Conservation (phyloP, 306 rosid species). For the Albizia julibrissin region DNA sequence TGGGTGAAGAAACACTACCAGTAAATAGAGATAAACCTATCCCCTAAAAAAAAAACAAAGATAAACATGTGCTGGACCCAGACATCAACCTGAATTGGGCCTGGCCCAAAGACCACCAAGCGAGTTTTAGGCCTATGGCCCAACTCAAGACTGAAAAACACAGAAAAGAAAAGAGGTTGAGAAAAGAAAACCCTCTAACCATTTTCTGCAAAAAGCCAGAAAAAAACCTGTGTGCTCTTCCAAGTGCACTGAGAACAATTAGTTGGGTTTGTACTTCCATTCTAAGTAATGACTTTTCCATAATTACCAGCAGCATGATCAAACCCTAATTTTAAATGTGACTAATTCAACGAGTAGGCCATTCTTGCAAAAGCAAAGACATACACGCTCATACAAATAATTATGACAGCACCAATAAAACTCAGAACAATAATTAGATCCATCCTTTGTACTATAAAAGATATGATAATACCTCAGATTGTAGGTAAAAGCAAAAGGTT, state of each 20-base stretch:
- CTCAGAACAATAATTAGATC: conserved; percentile 23
- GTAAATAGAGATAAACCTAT: no score
- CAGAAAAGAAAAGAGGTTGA: background rate
- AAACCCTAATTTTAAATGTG: background rate
- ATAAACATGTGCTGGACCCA: no score
- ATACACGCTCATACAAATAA: background rate
- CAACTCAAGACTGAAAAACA: background rate
- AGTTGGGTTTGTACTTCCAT: background rate
- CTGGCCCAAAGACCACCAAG: background rate
- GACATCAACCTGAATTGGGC: no score
- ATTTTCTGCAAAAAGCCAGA: background rate
- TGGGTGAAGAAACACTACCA: background rate
- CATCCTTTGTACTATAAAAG: conserved; percentile 26
- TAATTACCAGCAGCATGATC: background rate
- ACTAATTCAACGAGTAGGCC: background rate
- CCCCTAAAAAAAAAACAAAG: no score
- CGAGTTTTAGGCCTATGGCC: background rate
- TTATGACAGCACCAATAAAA: conserved; percentile 27
- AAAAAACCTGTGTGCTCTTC: background rate
- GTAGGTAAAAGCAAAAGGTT: conserved; percentile 1
- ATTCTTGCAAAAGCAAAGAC: background rate
- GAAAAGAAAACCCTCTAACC: background rate
- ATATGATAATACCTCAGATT: conserved; percentile 23
- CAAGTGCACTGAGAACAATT: background rate
- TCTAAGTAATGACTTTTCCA: background rate